Base-by-base conservation (phyloP, 345 rosid genomes). In the Hibiscus tridactylites region DNA sequence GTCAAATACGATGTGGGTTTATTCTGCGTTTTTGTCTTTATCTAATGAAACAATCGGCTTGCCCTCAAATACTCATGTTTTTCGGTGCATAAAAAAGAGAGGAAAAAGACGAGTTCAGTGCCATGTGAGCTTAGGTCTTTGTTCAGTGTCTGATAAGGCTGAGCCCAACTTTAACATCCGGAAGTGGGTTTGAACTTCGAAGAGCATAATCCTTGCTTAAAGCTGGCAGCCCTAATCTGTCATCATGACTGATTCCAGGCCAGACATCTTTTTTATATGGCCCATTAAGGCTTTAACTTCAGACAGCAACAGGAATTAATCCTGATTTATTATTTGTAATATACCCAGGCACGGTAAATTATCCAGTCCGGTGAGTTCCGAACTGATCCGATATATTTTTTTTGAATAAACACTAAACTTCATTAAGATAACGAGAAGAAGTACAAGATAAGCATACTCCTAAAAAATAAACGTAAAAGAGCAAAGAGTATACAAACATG, bases 81-180 rank as follows among this genome's bases (percentile, higher is more conserved):
- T 47, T 6, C 13, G 15, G 13, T 46, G 15, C 50, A 46, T 21
- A 21, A 21, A 21, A 21, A 21, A 21, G 21, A 21, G 21, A 21
- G 21, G 21, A 21, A 21, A 21, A 21, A 21, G 24, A 21, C 24
- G 24, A 21, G 24, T 21, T 21, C 24, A 21, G 24, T 21, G 24
- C 1, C 24, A 21, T 24, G 56, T 46, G 56, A 65, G 10, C 50
- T 64, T 4, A 10, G 12, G 56, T 46, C 70, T 24, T 33, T 4
- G 56, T 46, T 46, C 69, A 24, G 19, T 2, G 2, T 1, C 21
- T 44, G 17, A 13, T 65, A 65, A 65, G 70, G 19, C 70, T 65
- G 70, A 65, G 70, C 56, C 70, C 70, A 65, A 65, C 69, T 65
- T 44, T 65, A 10, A 44, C 11, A 12, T 44, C 17, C 1, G 70